Percentiles rank a stretch among this genome's conserved stretches.
Conservation (phyloP, 129 eudicot species). For the Artemisia annua region DNA sequence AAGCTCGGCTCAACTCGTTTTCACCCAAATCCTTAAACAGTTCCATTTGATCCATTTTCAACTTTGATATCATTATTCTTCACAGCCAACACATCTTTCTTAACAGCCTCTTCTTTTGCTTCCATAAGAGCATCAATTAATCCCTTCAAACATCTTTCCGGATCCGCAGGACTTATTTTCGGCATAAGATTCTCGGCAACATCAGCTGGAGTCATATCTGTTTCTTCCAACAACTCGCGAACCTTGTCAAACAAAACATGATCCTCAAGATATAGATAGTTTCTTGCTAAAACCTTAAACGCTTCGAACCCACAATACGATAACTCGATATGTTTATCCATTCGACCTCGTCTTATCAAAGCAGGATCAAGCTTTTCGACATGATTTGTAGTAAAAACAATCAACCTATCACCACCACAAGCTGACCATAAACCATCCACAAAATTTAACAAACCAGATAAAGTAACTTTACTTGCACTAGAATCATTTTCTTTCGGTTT, state of each 20-base stretch:
- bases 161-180: not conserved
- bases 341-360: constrained; percentile 10
- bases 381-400: constrained; percentile 6
- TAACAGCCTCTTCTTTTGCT: not conserved
- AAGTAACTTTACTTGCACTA: constrained; percentile 8
- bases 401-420: constrained; percentile 12
- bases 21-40: not conserved
- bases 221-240: not conserved
- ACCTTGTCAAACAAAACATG: constrained; percentile 2
- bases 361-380: constrained; percentile 13
- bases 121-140: not conserved
- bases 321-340: constrained; percentile 15
- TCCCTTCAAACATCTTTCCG: constrained; percentile 9
- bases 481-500: constrained; percentile 1
- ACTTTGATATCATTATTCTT: not conserved
- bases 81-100: not conserved
- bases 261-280: not conserved
- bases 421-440: constrained; percentile 18
- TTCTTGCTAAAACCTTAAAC: constrained; percentile 7
- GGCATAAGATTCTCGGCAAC: constrained; percentile 14
- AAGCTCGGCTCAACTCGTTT: not conserved
- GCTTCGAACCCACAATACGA: constrained; percentile 4
- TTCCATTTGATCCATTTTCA: constrained; percentile 33
- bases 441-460: constrained; percentile 7
- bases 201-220: constrained; percentile 1